A percentile compares a stretch with the other conserved stretches of the same genome.
Conservation (phyloP, 2,329 filamentous ascomycete genomes). For the Sarocladium oryzae region DNA sequence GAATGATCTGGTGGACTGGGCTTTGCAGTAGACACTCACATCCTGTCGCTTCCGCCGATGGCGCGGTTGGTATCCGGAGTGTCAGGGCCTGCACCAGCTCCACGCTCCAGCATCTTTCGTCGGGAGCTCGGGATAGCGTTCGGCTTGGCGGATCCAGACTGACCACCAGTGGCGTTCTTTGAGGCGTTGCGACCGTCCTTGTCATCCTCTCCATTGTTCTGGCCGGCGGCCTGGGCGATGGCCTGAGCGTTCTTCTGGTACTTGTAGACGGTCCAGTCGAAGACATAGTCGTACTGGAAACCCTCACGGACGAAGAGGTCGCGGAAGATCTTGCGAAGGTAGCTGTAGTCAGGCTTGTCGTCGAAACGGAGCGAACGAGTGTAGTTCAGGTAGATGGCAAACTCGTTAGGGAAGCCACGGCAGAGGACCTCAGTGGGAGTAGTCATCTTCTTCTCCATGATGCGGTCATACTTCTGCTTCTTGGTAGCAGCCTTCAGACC, state of each 20-base stretch:
- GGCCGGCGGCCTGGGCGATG: slow-evolving; percentile 73
- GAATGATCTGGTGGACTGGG: slow-evolving; percentile 48
- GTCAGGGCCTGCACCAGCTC: slow-evolving; percentile 51
- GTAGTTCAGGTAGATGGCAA: slow-evolving; percentile 99
- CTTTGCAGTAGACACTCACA: slow-evolving; percentile 67
- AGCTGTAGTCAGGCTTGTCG: slow-evolving; percentile 99
- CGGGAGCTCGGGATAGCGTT: slow-evolving; percentile 70
- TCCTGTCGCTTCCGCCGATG: slow-evolving; percentile 80
- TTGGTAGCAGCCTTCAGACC: slow-evolving; percentile 97
- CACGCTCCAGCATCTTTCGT: slow-evolving; percentile 76
- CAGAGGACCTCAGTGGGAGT: slow-evolving; percentile 97
- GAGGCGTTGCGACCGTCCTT: slow-evolving; percentile 61
- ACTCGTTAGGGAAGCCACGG: slow-evolving; percentile 98
- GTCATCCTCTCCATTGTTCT: slow-evolving; percentile 63
- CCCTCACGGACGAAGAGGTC: slow-evolving; percentile 98
- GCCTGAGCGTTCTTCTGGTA: slow-evolving; percentile 99
- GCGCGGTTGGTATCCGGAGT: slow-evolving; percentile 68
- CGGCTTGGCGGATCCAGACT: slow-evolving; percentile 60
- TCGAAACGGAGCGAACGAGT: slow-evolving; percentile 97
- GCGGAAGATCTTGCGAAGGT: slow-evolving; percentile 99
- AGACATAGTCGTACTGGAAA: slow-evolving; percentile 99
- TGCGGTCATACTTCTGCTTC: slow-evolving; percentile 99
- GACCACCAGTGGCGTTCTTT: slow-evolving; percentile 57
- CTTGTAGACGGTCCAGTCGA: slow-evolving; percentile 99
- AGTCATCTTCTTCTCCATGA: slow-evolving; percentile 99